Percentiles rank a stretch among this genome's conserved stretches.
These are phyloP conservation scores for Clavispora phyllophila DNA, from an alignment of 805 yeast species.

Conservation along the genomic window DNA sequence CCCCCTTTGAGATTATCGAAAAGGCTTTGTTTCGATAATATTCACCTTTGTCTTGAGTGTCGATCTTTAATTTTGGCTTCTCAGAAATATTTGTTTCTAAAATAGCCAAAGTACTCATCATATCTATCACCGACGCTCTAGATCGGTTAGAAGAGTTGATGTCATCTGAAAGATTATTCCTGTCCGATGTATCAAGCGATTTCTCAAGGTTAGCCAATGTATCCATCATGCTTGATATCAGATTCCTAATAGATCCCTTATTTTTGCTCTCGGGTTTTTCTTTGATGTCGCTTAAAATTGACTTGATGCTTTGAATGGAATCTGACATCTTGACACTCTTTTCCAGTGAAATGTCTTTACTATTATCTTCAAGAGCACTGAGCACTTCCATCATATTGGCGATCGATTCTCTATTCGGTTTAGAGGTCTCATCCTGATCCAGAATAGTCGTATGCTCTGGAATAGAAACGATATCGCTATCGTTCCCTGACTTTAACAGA, in stretches of 20 bases:
- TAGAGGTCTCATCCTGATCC: background rate
- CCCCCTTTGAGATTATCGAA: too few species aligned
- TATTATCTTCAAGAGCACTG: background rate
- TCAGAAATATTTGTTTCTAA: background rate
- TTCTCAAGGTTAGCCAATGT: slow-evolving; percentile 10
- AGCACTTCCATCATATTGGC: slow-evolving; percentile 4
- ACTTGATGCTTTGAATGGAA: background rate
- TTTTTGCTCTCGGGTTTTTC: background rate
- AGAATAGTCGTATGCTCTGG: background rate
- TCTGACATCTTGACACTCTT: background rate
- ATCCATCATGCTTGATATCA: slow-evolving; percentile 14
- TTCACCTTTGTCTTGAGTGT: background rate
- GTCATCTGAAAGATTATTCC: background rate
- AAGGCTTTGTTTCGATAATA: too few species aligned
- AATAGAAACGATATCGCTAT: background rate
- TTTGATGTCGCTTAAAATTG: background rate
- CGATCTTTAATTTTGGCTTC: background rate
- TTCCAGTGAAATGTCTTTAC: background rate
- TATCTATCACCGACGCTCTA: slow-evolving; percentile 22
- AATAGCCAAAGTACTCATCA: slow-evolving; percentile 23
- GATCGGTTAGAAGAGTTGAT: slow-evolving; percentile 4
- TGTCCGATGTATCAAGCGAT: background rate
- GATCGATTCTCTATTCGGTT: slow-evolving; percentile 1
- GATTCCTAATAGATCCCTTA: slow-evolving; percentile 2
- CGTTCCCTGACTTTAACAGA: background rate